Base-by-base conservation (phyloP, 164 flowering plant species). In the Chimonanthus salicifolius region DNA sequence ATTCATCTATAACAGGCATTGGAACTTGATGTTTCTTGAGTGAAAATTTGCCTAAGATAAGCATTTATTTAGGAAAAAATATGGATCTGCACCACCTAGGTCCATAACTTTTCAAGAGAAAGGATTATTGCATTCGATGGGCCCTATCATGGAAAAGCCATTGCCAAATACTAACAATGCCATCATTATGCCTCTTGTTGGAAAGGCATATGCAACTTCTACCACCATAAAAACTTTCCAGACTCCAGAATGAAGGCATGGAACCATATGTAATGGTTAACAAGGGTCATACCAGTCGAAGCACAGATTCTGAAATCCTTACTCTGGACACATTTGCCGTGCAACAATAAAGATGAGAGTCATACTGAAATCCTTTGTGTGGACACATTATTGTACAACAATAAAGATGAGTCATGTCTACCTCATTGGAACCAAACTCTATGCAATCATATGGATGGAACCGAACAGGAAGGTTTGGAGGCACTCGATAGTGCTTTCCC, bases 371-470 rank as follows among this genome's bases (percentile, higher is more conserved):
- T 62, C 16, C 16, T 46, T 33, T 3, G 48, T 10, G 18, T 18
- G 18, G 16, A 15, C 51, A n/a, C n/a, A 18, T 47, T 51, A 4
- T 48, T 18, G 21, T n/a, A 4, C 60, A 18, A 46, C 45, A 9
- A 65, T 69, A 13, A 33, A 51, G 18, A 71, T 58, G 45, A 2
- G 11, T 49, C 58, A 11, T n/a, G 46, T 85, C 89, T 93, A 86
- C 84, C 71, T 82, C 78, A 71, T 89, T 86, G 64, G 87, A 78
- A 74, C 97, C 96, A 81, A 93, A 87, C 78, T 88, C 90, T 46
- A 95, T 86, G 5, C 78, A 15, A 68, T 93, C 94, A 4, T 94
- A 90, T 54, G 97, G 94, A 70, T 73, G 98, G 72, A 95, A 78
- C 67, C 92, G 92, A 70, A 86, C 44, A 45, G 99, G 92, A 49